Base-by-base conservation (phyloP, 2,329 filamentous ascomycete species). In the Westerdykella aurantiaca region DNA sequence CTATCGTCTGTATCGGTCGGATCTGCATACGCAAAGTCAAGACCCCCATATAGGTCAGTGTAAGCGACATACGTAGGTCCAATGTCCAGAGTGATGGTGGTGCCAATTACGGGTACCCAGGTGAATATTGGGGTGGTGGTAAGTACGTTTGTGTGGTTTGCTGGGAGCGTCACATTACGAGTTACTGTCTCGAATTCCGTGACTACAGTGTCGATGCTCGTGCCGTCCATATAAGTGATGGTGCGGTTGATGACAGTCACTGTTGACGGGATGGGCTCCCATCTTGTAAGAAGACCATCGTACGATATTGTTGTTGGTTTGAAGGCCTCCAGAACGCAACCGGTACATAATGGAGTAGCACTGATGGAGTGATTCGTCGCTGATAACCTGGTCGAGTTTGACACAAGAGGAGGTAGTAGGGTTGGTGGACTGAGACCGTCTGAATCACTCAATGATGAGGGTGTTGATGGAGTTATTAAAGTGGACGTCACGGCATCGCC, bases 251-350 rank as follows among this genome's bases (percentile, higher is more conserved):
- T 29, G 5, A 63, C 37, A 1, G 60, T 66, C 25, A 54, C 52
- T 11, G 60, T 61, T 3, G 61, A 55, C 0, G 58, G 50, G 5
- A 55, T 40, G 41, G 51, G 41, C 11, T 43, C 45, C 45, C 45
- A 48, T 16, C 5, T 49, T 25, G 4, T 35, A 9, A 35, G 16
- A 16, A 2, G 21, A n/a, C 39, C 11, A 4, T 45, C 22, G 39
- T 48, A 60, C 21, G 31, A 60, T 12, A 57, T 54, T 4, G 58
- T 63, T 6, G 48, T 34, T 6, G 58, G 60, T 12, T 47, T 43
- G 4, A 52, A 45, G 0, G 57, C 63, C 39, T 60, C 49, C 10
- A 66, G 45, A 1, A 57, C 52, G 38, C 63, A 66, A 17, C 63
- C 63, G 4, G 61, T 63, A 38, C 63, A 66, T n/a, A 31, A 18